Evolutionary conservation across 257 asterid species (phyloP), one percentile per base, ranked within the genome.

Genomic region (Schizonepeta tenuifolia): DNA sequence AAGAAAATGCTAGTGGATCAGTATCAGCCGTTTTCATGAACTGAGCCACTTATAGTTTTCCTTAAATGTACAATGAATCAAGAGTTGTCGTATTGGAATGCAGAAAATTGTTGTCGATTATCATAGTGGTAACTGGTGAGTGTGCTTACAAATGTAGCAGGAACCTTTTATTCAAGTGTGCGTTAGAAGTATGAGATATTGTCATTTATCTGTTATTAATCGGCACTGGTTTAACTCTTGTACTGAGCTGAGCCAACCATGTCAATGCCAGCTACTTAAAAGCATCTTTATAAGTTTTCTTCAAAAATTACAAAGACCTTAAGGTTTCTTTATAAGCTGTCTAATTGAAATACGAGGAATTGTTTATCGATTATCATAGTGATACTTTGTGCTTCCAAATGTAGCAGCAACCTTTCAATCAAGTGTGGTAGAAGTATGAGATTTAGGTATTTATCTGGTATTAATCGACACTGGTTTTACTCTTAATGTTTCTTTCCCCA

Each of bases 401-500:
- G 21, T 69, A 1, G 69, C 43, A 14, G 56, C 64, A 24, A 22
- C 65, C 20, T 50, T 63, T 67, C 63, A 4, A 53, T 75, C 44
- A 4, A n/a, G 51, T 22, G 56, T 68, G 55, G 62, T 35, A 9
- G 73, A 70, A 61, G 56, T 38, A 67, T 65, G 31, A 43, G 20
- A 28, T 1, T 2, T 56, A 33, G 41, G 46, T 14, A 67, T 55
- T 20, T 26, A 15, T 40, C 35, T 62, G 50, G 66, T 61, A 26
- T 62, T 43, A 46, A 44, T 46, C 38, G 5, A 28, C 24, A 20
- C 50, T 64, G 33, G 14, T 40, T 24, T 82, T 58, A 68, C 70
- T 26, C 61, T 56, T 44, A 53, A 55, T 15, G 13, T 65, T 8
- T 47, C 35, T 55, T 76, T 51, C 40, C 75, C 60, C 94, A 95